phyloP scores from a whole-genome alignment of 257 asterid species.

The Henckelia pumila region DNA sequence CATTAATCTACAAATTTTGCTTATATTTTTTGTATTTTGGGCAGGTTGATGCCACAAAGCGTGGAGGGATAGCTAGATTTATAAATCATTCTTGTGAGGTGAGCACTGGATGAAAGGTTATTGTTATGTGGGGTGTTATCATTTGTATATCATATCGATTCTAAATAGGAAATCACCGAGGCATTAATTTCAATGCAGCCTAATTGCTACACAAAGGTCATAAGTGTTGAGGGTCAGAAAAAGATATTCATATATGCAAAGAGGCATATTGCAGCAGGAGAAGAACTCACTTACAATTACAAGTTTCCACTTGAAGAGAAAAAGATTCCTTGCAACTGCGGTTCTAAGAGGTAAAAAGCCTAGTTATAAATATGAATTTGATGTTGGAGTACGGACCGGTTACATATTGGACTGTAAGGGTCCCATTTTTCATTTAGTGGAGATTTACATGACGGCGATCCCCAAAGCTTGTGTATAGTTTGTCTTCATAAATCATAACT shows the following conservation, averaged over 20 bases:
- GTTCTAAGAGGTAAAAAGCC: conserved; percentile 71
- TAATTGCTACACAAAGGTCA: conserved; percentile 97
- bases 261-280: conserved; percentile 90
- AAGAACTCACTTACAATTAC: conserved; percentile 92
- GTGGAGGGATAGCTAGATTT: conserved; percentile 97
- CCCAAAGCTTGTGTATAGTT: too few species aligned
- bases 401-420: not conserved
- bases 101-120: conserved; percentile 24
- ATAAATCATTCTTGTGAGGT: conserved; percentile 99
- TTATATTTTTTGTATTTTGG: not conserved
- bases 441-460: too few species aligned
- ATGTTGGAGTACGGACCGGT: not conserved
- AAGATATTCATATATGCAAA: conserved; percentile 95
- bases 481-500: too few species aligned
- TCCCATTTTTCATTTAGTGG: too few species aligned
- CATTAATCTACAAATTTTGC: conserved; percentile 22
- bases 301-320: conserved; percentile 97
- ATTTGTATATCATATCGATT: conserved; percentile 16
- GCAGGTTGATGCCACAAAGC: conserved; percentile 97
- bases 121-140: conserved; percentile 23
- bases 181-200: conserved; percentile 57
- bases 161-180: conserved; percentile 18
- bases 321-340: conserved; percentile 96
- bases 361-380: conserved; percentile 14
- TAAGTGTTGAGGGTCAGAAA: conserved; percentile 93